phyloP scores from a whole-genome alignment of 2,329 filamentous ascomycete genomes.

The Lasiodiplodia citricola region DNA sequence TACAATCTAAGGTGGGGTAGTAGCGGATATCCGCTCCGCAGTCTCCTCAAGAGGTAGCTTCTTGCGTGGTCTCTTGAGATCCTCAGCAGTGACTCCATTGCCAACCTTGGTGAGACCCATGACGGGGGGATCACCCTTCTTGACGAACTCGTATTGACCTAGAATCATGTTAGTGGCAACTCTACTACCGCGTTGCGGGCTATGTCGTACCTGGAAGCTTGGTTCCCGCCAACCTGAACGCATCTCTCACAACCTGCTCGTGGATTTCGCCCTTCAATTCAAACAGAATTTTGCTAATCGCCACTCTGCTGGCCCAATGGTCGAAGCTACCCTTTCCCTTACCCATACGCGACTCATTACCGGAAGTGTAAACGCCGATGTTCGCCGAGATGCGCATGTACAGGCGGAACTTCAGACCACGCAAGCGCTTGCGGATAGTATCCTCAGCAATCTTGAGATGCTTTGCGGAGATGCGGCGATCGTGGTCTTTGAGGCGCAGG shows the following conservation, averaged over 20 bases:
- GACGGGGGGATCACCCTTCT: slow-evolving; percentile 85
- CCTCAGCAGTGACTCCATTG: slow-evolving; percentile 79
- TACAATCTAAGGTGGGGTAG: slow-evolving; percentile 28
- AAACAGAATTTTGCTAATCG: slow-evolving; percentile 89
- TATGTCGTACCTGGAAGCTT: slow-evolving; percentile 80
- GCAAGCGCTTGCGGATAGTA: slow-evolving; percentile 84
- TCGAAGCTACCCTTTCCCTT: slow-evolving; percentile 98
- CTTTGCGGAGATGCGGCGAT: slow-evolving; percentile 84
- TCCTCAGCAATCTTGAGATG: slow-evolving; percentile 92
- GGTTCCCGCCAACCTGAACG: slow-evolving; percentile 90
- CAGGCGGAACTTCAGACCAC: slow-evolving; percentile 89
- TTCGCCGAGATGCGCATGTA: slow-evolving; percentile 93
- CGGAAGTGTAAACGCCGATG: slow-evolving; percentile 92
- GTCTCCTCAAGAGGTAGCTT: slow-evolving; percentile 59
- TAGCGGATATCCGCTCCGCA: slow-evolving; percentile 72
- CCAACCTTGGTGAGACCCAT: slow-evolving; percentile 91
- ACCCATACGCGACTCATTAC: slow-evolving; percentile 98
- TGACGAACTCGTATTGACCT: slow-evolving; percentile 91
- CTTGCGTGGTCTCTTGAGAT: slow-evolving; percentile 79
- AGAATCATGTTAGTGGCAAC: slow-evolving; percentile 21
- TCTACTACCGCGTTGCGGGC: not conserved
- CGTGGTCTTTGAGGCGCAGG: slow-evolving; percentile 89
- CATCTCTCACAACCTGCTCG: slow-evolving; percentile 92
- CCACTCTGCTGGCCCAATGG: slow-evolving; percentile 89
- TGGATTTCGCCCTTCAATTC: slow-evolving; percentile 91